phyloP scores from a whole-genome alignment of 2,329 filamentous ascomycete genomes.

The Sarocladium brachiariae region DNA sequence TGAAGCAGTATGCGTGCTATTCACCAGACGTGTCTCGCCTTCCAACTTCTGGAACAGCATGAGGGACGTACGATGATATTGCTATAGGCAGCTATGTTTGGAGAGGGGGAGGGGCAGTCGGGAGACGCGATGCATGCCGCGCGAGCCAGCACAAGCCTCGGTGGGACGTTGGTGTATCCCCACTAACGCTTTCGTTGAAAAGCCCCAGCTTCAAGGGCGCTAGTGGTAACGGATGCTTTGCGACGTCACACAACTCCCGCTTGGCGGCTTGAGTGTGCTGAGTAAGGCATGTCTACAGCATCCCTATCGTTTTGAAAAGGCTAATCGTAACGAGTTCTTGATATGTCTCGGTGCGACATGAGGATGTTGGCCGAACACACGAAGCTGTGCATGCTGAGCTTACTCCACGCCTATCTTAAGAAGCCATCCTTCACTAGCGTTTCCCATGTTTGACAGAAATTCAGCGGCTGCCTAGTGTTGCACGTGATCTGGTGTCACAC shows the following conservation, averaged over 20 bases:
- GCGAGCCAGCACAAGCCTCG: neutral
- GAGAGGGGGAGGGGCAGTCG: constrained; percentile 2
- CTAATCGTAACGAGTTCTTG: neutral
- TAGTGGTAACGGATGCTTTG: too few relatives aligned
- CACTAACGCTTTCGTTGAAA: too few relatives aligned
- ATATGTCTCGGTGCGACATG: neutral
- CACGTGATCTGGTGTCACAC: constrained; percentile 3
- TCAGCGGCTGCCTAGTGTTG: neutral
- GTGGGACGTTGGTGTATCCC: neutral
- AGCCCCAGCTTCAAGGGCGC: too few relatives aligned
- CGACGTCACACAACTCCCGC: neutral
- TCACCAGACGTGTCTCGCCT: neutral
- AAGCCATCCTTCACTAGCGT: too few relatives aligned
- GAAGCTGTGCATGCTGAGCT: too few relatives aligned
- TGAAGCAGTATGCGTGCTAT: too few relatives aligned
- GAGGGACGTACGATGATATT: too few relatives aligned
- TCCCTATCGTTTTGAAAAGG: neutral
- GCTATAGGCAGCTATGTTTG: neutral
- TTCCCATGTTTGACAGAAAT: too few relatives aligned
- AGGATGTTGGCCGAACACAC: too few relatives aligned
- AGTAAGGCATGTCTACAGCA: neutral
- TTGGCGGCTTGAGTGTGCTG: too few relatives aligned
- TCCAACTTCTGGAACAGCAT: too few relatives aligned
- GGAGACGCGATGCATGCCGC: constrained; percentile 2
- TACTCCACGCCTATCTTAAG: too few relatives aligned